Evolutionary conservation across 176 grass and related monocot species (phyloP).

Genomic region (Guadua angustifolia): DNA sequence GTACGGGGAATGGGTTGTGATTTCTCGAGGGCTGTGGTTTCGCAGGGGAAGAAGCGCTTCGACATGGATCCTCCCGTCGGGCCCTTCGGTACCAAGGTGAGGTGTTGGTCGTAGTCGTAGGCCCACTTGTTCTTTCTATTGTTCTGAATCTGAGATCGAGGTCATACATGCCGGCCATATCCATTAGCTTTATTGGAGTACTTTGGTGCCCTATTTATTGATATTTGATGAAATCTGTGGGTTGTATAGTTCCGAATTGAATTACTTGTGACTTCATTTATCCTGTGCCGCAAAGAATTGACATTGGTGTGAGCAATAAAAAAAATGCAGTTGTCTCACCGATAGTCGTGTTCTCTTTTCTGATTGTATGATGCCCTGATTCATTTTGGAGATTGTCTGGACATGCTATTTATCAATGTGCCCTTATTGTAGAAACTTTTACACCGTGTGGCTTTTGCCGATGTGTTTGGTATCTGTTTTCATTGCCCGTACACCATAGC

Average conservation of each 20-base stretch:
- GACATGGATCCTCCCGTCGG: conserved; percentile 79
- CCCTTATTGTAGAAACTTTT: conserved; percentile 6
- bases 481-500: not conserved
- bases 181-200: not conserved
- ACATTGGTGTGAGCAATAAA: not conserved
- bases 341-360: not conserved
- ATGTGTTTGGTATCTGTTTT: not conserved
- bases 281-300: not conserved
- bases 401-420: not conserved
- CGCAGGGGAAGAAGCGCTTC: conserved; percentile 85
- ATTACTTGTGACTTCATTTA: not conserved
- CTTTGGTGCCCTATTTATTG: not conserved
- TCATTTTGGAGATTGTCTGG: not conserved
- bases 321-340: not conserved
- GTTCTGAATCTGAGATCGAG: not conserved
- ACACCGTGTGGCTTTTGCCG: not conserved
- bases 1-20: conserved; percentile 28
- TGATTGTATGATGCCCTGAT: not conserved
- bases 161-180: not conserved
- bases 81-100: conserved; percentile 91
- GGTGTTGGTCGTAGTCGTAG: not conserved
- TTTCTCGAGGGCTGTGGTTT: conserved; percentile 48
- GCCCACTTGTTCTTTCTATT: not conserved
- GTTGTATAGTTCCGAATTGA: not conserved
- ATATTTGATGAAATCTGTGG: not conserved